Conservation (phyloP, 1,139 yeast genomes). For the Geotrichum macrosporum region DNA sequence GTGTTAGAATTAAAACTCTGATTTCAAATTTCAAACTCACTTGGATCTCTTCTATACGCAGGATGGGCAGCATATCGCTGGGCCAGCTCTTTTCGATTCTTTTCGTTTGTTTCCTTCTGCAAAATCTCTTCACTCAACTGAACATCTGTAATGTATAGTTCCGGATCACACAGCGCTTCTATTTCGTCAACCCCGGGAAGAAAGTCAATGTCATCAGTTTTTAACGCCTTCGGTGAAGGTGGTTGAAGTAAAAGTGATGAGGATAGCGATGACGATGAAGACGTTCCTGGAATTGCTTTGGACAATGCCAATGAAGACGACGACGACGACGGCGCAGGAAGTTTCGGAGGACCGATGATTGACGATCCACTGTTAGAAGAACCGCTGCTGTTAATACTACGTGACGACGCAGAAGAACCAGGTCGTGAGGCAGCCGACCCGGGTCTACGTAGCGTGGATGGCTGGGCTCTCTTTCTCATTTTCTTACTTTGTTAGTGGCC, state of each 20-base stretch:
- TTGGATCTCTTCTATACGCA: slow-evolving; percentile 6
- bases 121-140: slow-evolving; percentile 6
- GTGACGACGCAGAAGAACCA: slow-evolving; percentile 4
- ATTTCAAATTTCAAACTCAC: background rate
- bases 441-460: slow-evolving; percentile 5
- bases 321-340: slow-evolving; percentile 6
- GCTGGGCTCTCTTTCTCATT: slow-evolving; percentile 16
- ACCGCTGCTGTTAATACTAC: slow-evolving; percentile 2
- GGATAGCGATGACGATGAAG: background rate
- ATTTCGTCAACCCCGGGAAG: slow-evolving; percentile 11
- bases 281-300: slow-evolving; percentile 5
- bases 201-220: slow-evolving; percentile 14
- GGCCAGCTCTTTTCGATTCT: background rate
- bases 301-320: background rate
- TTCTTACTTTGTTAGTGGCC: too few species aligned
- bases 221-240: slow-evolving; percentile 1
- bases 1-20: background rate
- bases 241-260: slow-evolving; percentile 3
- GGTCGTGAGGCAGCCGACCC: slow-evolving; percentile 8
- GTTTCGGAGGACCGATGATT: slow-evolving; percentile 2
- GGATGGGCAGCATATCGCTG: slow-evolving; percentile 6
- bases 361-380: background rate
- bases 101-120: slow-evolving; percentile 2
- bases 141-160: slow-evolving; percentile 12
- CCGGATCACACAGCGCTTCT: slow-evolving; percentile 15